phyloP scores from a whole-genome alignment of 2,329 filamentous ascomycete genomes.

The Penicillium brevicompactum region DNA sequence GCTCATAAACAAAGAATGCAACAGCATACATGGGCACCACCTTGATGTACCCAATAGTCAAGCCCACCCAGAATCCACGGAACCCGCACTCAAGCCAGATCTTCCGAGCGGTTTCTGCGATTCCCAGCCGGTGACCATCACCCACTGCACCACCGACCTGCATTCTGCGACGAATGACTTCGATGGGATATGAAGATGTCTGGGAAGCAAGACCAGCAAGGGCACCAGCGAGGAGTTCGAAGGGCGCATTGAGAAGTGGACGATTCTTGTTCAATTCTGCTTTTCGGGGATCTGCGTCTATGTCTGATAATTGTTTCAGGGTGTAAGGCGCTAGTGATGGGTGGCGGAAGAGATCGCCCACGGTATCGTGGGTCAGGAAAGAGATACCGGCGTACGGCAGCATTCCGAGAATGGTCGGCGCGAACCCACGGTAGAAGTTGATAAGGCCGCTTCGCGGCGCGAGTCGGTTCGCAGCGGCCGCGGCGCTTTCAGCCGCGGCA shows the following conservation, averaged over 20 bases:
- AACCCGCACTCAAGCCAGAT: slow-evolving; percentile 77
- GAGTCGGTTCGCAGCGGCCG: slow-evolving; percentile 50
- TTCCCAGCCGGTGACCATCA: slow-evolving; percentile 76
- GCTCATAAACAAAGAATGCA: slow-evolving; percentile 69
- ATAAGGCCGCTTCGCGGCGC: slow-evolving; percentile 68
- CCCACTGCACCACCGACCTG: slow-evolving; percentile 94
- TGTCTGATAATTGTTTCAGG: slow-evolving; percentile 61
- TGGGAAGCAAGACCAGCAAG: slow-evolving; percentile 87
- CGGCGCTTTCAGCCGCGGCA: slow-evolving; percentile 36
- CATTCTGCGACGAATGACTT: slow-evolving; percentile 90
- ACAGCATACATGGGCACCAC: slow-evolving; percentile 84
- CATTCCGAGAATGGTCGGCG: slow-evolving; percentile 89
- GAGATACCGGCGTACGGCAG: slow-evolving; percentile 94
- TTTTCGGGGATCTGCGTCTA: slow-evolving; percentile 40
- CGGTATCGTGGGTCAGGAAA: slow-evolving; percentile 91
- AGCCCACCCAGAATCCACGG: slow-evolving; percentile 84
- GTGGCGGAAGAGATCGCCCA: slow-evolving; percentile 78
- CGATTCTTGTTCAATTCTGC: slow-evolving; percentile 58
- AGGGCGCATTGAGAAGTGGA: slow-evolving; percentile 76
- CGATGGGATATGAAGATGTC: slow-evolving; percentile 88
- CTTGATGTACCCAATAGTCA: slow-evolving; percentile 95
- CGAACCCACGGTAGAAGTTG: slow-evolving; percentile 96
- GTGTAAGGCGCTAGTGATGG: slow-evolving; percentile 71
- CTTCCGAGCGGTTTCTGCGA: slow-evolving; percentile 74
- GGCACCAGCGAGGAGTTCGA: slow-evolving; percentile 81